Base-by-base conservation (phyloP, 2,329 filamentous ascomycete species). In the Pseudogymnoascus sp. region DNA sequence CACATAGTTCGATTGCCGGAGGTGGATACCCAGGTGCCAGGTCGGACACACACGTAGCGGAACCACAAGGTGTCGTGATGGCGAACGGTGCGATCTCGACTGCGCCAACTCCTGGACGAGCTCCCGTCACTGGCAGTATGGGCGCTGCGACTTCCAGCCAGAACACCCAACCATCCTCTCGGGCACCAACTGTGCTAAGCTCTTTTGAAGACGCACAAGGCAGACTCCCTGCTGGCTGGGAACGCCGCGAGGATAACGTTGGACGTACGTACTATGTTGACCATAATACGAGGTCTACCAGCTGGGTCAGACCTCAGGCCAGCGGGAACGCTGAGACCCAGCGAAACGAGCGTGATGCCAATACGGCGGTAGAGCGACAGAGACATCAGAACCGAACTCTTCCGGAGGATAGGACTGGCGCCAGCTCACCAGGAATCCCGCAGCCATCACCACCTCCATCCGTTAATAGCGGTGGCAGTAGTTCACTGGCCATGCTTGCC, bases 221-320 rank as follows among this genome's bases (percentile, higher is more conserved):
- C 62, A 87, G 93, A 68, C 77, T 99, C 61, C 94, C 94, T 35
- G 87, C 89, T 59, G 94, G 94, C 35, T 99, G 94, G 93, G 94
- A 99, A 77, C 87, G 94, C 62, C 86, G 94, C 62, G 93, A 97
- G 74, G 94, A 99, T 73, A 94, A 97, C 69, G 76, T 97, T 45
- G 93, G 94, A 60, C 85, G 94, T 70, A 97, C 93, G 21, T 99
- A 99, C 73, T 99, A 97, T 73, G 94, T 99, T 60, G 94, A 99
- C 72, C 94, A 97, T 74, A 97, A 97, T 74, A 96, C 92, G 5
- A 83, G 94, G 69, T 93, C 94, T 61, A 99, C 94, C 0, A 97
- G 93, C 69, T 99, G 94, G 94, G 93, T 90, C 69, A 82, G 94
- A 64, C 94, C 94, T 6, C 89, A 90, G n/a, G 82, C 83, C 39